Evolutionary conservation across 2,329 filamentous ascomycete species (phyloP), one percentile per base, ranked within the genome.

Genomic region (Penicillium vulpinum): DNA sequence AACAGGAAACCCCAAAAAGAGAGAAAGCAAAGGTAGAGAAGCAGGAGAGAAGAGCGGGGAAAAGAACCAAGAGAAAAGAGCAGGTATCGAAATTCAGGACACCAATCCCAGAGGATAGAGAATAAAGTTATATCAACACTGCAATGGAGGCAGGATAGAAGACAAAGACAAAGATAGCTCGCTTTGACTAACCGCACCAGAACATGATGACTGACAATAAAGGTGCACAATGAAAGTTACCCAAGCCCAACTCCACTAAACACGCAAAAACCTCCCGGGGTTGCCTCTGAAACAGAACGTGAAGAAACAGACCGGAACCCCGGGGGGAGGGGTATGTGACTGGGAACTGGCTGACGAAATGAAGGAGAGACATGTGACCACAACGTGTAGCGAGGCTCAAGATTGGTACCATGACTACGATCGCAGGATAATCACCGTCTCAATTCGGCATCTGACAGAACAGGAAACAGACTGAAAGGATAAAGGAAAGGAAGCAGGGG

Each of bases 1-100:
- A 44, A 51, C n/a, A 35, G 28, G 8, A 16, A 51, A 46, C 15
- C 5, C 38, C 21, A 5, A 11, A 15, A n/a, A 36, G 21, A 21
- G 40, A 22, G 16, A 35, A 47, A 44, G 33, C 13, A 24, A 26
- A 26, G 18, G 15, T 10, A 45, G 48, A 35, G 47, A 38, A 52
- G 44, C 44, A 47, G 16, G 48, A 36, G 46, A 55, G 57, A 46
- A 51, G 21, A 50, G 21, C 47, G 48, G 18, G 26, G 22, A 22
- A 44, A 53, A 49, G 38, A 48, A 4, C 16, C 29, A 24, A 56
- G 21, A 38, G 33, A 47, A 31, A 53, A 54, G 21, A 35, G 50
- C 50, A 56, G 53, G 56, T 49, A 54, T 49, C 50, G 43, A 38
- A 44, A 56, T 46, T 39, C 29, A 57, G 18, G 55, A 58, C 7